Conservation (phyloP, 129 eudicot species). For the Deinandra increscens region DNA sequence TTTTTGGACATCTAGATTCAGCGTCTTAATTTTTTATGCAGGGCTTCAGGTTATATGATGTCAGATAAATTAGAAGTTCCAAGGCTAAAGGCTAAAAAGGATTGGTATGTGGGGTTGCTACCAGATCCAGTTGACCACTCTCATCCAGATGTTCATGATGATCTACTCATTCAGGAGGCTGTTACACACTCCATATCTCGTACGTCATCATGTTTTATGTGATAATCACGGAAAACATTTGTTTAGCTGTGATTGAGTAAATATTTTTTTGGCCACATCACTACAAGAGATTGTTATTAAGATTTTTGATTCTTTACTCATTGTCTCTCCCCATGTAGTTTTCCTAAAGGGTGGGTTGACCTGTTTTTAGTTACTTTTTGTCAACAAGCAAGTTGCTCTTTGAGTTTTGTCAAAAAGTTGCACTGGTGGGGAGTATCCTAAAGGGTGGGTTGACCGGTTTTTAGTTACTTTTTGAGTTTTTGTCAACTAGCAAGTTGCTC, state of each 20-base stretch:
- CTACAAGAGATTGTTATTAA: background rate
- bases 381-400: slow-evolving; percentile 6
- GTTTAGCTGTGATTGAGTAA: slow-evolving; percentile 5
- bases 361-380: background rate
- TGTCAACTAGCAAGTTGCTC: slow-evolving; percentile 9
- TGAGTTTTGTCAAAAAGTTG: slow-evolving; percentile 11
- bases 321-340: slow-evolving; percentile 3
- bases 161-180: slow-evolving; percentile 66
- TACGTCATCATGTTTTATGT: slow-evolving; percentile 34
- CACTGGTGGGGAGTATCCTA: no score
- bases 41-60: slow-evolving; percentile 96
- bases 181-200: slow-evolving; percentile 51
- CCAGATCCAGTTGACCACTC: slow-evolving; percentile 89
- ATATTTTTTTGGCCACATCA: slow-evolving; percentile 15
- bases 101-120: slow-evolving; percentile 87
- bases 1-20: slow-evolving; percentile 13
- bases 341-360: slow-evolving; percentile 2
- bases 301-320: slow-evolving; percentile 14
- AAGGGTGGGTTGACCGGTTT: background rate
- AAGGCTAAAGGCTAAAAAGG: slow-evolving; percentile 76
- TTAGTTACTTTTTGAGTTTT: slow-evolving; percentile 7
- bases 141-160: slow-evolving; percentile 96
- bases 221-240: slow-evolving; percentile 1
- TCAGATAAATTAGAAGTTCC: slow-evolving; percentile 90
- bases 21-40: slow-evolving; percentile 27